Percentiles rank a stretch among this genome's conserved stretches.
phyloP scores from a whole-genome alignment of 2,329 filamentous ascomycete genomes.

The Fusarium sp. region DNA sequence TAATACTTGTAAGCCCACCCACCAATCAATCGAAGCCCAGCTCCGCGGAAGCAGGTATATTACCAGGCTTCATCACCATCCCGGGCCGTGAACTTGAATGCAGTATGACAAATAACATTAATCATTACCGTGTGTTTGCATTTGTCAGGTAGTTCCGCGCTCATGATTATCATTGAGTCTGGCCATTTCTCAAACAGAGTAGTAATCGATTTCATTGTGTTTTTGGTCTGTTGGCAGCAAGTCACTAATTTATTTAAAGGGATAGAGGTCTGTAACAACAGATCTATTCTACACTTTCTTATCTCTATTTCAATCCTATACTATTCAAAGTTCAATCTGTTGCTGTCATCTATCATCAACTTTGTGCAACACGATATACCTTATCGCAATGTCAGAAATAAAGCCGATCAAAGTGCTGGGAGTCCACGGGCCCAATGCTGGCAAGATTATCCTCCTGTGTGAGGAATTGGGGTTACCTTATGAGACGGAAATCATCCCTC shows the following conservation, averaged over 20 bases:
- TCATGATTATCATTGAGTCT: neutral
- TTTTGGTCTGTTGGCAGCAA: too few relatives aligned
- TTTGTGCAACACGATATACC: rapidly evolving
- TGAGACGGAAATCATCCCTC: neutral
- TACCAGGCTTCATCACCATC: neutral
- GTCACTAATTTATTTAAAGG: neutral
- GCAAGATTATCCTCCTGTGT: neutral
- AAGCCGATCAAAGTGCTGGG: neutral
- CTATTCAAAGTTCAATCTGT: too few relatives aligned
- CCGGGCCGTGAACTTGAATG: too few relatives aligned
- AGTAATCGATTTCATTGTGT: neutral
- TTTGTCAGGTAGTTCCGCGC: neutral
- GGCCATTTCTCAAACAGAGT: rapidly evolving
- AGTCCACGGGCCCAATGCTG: neutral
- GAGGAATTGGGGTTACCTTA: neutral
- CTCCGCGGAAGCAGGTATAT: neutral
- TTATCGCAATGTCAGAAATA: neutral
- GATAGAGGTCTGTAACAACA: neutral
- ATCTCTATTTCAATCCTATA: too few relatives aligned
- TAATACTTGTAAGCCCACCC: neutral
- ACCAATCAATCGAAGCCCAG: too few relatives aligned
- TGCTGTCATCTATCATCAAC: neutral
- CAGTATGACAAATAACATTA: neutral
- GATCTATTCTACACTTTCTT: neutral
- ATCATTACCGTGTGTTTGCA: rapidly evolving